Conservation (phyloP, 2,329 filamentous ascomycete genomes). For the Zelopaecilomyces penicillatus region DNA sequence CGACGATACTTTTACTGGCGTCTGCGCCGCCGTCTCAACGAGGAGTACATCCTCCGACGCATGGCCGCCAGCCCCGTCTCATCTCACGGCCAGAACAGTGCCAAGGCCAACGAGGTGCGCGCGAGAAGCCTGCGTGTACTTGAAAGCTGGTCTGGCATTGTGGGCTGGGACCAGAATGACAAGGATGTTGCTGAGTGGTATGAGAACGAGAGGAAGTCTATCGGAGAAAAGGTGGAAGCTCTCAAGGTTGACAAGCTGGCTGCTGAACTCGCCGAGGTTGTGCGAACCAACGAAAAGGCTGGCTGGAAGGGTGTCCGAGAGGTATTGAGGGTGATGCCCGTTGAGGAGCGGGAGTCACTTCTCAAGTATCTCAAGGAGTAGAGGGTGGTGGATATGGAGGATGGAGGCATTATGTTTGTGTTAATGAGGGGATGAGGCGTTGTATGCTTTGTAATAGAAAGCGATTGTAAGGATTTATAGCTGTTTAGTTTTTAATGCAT, state of each 20-base stretch:
- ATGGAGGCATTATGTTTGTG: neutral
- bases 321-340: conserved; percentile 76
- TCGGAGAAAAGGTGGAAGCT: conserved; percentile 75
- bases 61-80: conserved; percentile 47
- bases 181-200: conserved; percentile 87
- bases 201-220: conserved; percentile 80
- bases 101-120: conserved; percentile 46
- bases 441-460: conserved; percentile 3
- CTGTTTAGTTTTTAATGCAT: conserved; percentile 3
- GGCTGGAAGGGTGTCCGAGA: conserved; percentile 80
- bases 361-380: conserved; percentile 50
- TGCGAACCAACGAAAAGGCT: conserved; percentile 50
- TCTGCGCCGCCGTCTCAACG: conserved; percentile 88
- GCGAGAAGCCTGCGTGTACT: conserved; percentile 64
- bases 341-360: conserved; percentile 79
- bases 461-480: conserved; percentile 6
- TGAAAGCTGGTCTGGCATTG: conserved; percentile 72
- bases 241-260: conserved; percentile 66
- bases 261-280: conserved; percentile 35
- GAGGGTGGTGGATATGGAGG: conserved; percentile 4
- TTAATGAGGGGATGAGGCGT: neutral
- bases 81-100: conserved; percentile 22
- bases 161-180: conserved; percentile 71
- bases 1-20: conserved; percentile 99
- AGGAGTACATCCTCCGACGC: conserved; percentile 93